Base-by-base conservation (phyloP, 345 rosid species). In the Sonneratia caseolaris region DNA sequence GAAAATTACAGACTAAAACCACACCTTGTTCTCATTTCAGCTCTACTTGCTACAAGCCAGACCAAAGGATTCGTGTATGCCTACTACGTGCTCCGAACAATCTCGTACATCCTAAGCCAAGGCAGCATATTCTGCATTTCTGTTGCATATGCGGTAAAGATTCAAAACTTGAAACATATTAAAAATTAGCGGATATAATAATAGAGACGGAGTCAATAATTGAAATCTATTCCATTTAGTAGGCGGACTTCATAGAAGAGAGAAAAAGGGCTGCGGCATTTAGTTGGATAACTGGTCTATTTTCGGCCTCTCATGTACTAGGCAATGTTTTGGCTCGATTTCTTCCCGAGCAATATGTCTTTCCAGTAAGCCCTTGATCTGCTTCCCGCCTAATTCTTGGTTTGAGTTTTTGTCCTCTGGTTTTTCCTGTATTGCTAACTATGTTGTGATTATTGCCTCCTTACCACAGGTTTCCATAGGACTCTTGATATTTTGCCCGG, bases 111-210 rank as follows among this genome's bases (percentile, higher is more conserved):
- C 73, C 66, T 84, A 73, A 82, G 87, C 71, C 89, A 86, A 74
- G 89, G 89, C 73, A 86, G 86, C 72, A 78, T 86, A 70, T 84
- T 84, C 81, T 84, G 87, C 82, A 77, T 86, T 70, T 77, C 85
- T 2, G 81, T 86, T 72, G 85, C 87, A 56, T 86, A 83, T 73
- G 84, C 81, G 74, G 89, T 86, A 83, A 76, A 82, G 37, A 11
- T 53, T 64, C 0, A 8, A 70, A 27, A 38, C 15, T 10, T 8
- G 12, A 15, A 2, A 62, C 5, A 13, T 3, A 27, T 35, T 27
- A 62, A 47, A 10, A 4, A 27, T 35, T 5, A 1, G 8, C 38
- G 6, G 6, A 22, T 0, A 61, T 61, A 61, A 22, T 24, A 24
- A 2, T 10, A n/a, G 18, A 47, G 51, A 47, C 15, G 51, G 38